Percentiles rank a stretch among this genome's conserved stretches.
phyloP scores from a whole-genome alignment of 176 grass and related monocot species.

The Canna indica region DNA sequence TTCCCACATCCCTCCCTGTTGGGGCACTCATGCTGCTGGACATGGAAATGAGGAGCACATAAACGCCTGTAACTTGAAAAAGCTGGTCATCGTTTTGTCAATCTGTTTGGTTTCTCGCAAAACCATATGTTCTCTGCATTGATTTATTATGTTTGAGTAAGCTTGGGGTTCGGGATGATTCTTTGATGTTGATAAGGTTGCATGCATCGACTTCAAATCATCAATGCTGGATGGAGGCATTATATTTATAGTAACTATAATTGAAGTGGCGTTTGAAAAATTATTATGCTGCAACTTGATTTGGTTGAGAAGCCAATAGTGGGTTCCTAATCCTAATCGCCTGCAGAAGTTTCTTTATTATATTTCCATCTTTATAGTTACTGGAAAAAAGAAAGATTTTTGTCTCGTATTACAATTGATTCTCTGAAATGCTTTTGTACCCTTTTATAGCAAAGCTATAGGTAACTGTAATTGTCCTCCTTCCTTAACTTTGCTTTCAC shows the following conservation, averaged over 20 bases:
- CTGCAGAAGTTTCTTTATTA: not conserved
- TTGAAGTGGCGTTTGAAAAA: not conserved
- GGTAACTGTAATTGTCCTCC: not conserved
- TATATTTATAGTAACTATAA: not conserved
- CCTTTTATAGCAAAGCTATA: not conserved
- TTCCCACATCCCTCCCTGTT: not conserved
- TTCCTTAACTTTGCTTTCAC: not conserved
- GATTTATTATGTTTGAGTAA: not conserved
- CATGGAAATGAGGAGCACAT: not conserved
- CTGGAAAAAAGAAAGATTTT: not conserved
- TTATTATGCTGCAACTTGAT: not conserved
- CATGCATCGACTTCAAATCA: constrained; percentile 1
- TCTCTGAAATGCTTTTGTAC: not conserved
- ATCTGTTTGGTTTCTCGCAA: not conserved
- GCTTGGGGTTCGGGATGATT: not conserved
- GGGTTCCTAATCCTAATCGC: too few relatives aligned
- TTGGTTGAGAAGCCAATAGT: not conserved
- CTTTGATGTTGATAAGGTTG: not conserved
- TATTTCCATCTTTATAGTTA: not conserved
- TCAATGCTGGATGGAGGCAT: not conserved
- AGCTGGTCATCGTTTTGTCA: not conserved
- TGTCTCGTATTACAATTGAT: not conserved
- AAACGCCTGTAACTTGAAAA: not conserved
- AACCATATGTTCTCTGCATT: not conserved
- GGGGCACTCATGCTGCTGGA: not conserved